Evolutionary conservation across 495 filamentous ascomycete genomes (phyloP).

Genomic region (Penicillium turbatum): DNA sequence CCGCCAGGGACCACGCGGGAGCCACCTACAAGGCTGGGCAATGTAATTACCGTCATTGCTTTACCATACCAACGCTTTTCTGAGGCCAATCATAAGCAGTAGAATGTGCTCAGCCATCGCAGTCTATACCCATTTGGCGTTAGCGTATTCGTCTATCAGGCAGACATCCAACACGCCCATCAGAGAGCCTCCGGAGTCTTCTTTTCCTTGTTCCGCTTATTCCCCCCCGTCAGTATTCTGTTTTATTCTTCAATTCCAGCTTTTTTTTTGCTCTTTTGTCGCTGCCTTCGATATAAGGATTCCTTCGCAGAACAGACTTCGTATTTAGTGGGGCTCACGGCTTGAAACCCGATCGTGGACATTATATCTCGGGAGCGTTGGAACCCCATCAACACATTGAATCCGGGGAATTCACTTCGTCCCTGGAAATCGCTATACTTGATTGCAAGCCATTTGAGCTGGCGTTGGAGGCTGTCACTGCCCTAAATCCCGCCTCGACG

Average conservation of each 20-base stretch:
- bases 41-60: background rate
- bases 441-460: background rate
- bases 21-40: background rate
- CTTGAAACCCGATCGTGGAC: background rate
- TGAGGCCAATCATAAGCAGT: conserved; percentile 17
- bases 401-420: background rate
- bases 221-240: conserved; percentile 4
- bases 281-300: conserved; percentile 9
- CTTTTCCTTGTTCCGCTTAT: conserved; percentile 13
- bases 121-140: conserved; percentile 11
- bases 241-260: conserved; percentile 8
- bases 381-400: background rate
- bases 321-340: conserved; percentile 2
- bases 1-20: background rate
- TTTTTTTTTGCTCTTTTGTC: background rate
- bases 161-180: conserved; percentile 40
- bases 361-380: conserved; percentile 2
- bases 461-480: background rate
- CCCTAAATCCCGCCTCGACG: background rate
- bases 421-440: background rate
- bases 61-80: background rate
- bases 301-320: background rate
- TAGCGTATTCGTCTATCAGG: conserved; percentile 41
- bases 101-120: conserved; percentile 22
- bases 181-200: conserved; percentile 24